Conservation (phyloP, 1,284 basidiomycete genomes). For the Pseudozyma sp. region DNA sequence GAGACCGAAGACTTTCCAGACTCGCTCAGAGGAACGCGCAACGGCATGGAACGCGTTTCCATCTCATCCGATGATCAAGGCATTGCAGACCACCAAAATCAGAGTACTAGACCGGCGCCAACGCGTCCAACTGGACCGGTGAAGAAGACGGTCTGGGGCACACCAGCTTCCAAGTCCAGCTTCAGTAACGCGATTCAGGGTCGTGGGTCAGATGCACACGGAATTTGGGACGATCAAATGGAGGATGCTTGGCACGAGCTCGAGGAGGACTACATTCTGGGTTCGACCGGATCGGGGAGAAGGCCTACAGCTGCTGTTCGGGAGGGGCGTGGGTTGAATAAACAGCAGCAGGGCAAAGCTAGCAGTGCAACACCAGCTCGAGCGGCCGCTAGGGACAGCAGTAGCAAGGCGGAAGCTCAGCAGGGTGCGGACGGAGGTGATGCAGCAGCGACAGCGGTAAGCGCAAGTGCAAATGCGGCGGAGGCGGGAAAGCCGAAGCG, state of each 20-base stretch:
- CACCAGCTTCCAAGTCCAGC: constrained; percentile 51
- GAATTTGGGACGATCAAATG: constrained; percentile 50
- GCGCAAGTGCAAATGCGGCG: neutral
- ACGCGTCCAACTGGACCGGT: constrained; percentile 6
- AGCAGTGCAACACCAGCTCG: neutral
- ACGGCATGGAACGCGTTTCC: constrained; percentile 32
- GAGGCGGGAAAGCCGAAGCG: constrained; percentile 31
- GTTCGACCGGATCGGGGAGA: constrained; percentile 37
- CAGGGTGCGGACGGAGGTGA: neutral
- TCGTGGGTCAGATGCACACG: constrained; percentile 23
- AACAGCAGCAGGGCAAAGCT: constrained; percentile 18
- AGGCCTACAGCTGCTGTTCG: constrained; percentile 25
- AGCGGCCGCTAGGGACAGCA: constrained; percentile 5
- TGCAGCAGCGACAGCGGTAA: neutral
- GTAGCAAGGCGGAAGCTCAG: constrained; percentile 19
- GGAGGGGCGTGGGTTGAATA: constrained; percentile 41
- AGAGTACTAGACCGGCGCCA: constrained; percentile 1
- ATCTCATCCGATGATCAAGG: constrained; percentile 38
- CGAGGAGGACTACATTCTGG: constrained; percentile 64
- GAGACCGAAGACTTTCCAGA: constrained; percentile 58
- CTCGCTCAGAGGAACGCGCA: constrained; percentile 32
- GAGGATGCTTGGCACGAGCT: constrained; percentile 67
- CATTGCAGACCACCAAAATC: constrained; percentile 10
- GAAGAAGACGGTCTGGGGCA: constrained; percentile 67
- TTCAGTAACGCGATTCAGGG: constrained; percentile 52